Conservation (phyloP, 148 eudicot species). For the Chenopodium album region DNA sequence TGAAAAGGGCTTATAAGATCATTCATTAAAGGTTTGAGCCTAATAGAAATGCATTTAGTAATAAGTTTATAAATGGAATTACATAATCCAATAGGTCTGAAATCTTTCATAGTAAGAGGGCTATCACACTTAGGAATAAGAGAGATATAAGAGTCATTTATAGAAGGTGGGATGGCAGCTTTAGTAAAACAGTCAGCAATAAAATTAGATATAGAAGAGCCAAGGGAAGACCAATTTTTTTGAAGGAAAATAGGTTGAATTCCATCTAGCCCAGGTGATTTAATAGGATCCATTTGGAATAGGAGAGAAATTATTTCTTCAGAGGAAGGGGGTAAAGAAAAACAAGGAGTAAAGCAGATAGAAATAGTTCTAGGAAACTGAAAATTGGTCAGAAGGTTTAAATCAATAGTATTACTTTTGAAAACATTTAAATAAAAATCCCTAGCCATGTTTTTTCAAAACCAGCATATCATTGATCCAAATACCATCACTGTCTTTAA, state of each 20-base stretch:
- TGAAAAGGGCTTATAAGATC: neutral
- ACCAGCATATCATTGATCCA: rapidly evolving
- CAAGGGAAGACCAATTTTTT: neutral
- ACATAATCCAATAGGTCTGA: neutral
- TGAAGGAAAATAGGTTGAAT: neutral
- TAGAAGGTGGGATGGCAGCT: neutral
- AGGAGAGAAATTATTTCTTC: neutral
- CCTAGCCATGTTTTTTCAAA: neutral
- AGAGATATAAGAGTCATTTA: neutral
- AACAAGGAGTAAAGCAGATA: neutral
- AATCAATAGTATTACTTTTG: no score
- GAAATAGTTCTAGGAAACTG: no score
- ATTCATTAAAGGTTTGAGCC: neutral
- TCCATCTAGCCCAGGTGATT: neutral
- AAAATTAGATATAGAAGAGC: rapidly evolving
- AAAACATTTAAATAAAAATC: neutral
- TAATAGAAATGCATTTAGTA: neutral
- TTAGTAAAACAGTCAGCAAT: rapidly evolving
- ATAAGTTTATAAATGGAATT: neutral
- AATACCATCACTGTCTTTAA: neutral
- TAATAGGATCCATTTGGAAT: neutral
- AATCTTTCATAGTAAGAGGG: neutral
- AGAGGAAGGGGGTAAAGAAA: neutral
- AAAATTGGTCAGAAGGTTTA: neutral
- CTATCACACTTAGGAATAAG: neutral